Evolutionary conservation across 1,284 basidiomycete species (phyloP).

Genomic region (Rugosomyces carneus): DNA sequence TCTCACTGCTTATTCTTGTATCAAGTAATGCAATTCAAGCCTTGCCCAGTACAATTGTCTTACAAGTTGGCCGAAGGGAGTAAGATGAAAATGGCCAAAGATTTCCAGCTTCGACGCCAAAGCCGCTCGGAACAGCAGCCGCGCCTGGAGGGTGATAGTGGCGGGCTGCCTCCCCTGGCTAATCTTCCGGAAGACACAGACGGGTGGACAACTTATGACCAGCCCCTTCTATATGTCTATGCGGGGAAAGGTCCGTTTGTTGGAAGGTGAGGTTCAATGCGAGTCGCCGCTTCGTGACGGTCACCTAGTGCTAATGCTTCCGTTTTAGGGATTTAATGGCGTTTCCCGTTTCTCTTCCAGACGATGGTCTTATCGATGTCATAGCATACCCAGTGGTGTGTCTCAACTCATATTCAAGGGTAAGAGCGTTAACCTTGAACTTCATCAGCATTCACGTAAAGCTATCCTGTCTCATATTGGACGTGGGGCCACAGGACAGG

Average conservation of each 20-base stretch:
- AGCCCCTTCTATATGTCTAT: conserved; percentile 67
- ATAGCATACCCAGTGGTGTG: conserved; percentile 61
- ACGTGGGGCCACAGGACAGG: conserved; percentile 62
- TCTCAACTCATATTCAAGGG: not conserved
- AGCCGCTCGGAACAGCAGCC: not conserved
- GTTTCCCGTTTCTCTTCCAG: conserved; percentile 76
- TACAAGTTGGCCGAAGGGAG: conserved; percentile 69
- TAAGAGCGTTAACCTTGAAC: not conserved
- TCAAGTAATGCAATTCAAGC: conserved; percentile 57
- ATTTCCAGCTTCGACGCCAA: conserved; percentile 29
- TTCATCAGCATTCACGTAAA: conserved; percentile 44
- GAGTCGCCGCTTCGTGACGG: not conserved
- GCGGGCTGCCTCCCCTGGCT: conserved; percentile 14
- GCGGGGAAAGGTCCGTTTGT: conserved; percentile 70
- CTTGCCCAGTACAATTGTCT: conserved; percentile 65
- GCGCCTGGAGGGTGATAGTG: conserved; percentile 10
- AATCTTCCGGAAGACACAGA: conserved; percentile 39
- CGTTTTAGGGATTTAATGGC: conserved; percentile 69
- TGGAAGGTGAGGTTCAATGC: conserved; percentile 41
- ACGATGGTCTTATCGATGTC: conserved; percentile 80
- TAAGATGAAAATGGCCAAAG: conserved; percentile 65
- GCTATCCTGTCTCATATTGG: conserved; percentile 58
- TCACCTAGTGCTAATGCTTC: not conserved
- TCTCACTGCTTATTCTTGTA: not conserved
- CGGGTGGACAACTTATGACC: conserved; percentile 68